Percentiles rank a stretch among this genome's conserved stretches.
Evolutionary conservation across 768 basidiomycete species (phyloP).

Genomic region (Daedalea quercina): DNA sequence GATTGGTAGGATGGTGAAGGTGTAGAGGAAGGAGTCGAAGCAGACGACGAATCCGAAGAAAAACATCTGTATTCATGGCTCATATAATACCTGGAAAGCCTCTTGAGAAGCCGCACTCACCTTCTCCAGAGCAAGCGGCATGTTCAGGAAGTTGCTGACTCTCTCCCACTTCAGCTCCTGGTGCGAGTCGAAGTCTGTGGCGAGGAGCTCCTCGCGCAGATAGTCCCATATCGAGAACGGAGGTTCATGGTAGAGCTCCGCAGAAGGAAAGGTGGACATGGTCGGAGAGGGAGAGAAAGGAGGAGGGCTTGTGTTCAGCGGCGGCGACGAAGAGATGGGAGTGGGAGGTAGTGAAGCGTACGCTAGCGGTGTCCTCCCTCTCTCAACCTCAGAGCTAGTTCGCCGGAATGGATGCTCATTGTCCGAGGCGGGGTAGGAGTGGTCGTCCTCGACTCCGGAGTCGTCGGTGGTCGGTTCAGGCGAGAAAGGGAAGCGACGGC

Average conservation of each 20-base stretch:
- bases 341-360: constrained; percentile 75
- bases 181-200: constrained; percentile 91
- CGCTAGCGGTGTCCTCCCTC: constrained; percentile 32
- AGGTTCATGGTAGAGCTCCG: constrained; percentile 21
- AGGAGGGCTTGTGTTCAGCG: constrained; percentile 11
- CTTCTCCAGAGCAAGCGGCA: constrained; percentile 92
- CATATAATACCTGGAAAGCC: not conserved
- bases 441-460: constrained; percentile 12
- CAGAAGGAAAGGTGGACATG: constrained; percentile 4
- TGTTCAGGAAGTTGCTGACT: constrained; percentile 90
- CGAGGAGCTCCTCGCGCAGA: constrained; percentile 78
- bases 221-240: constrained; percentile 93
- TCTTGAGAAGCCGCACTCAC: constrained; percentile 29
- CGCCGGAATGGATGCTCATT: constrained; percentile 6
- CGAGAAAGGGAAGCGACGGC: constrained; percentile 11
- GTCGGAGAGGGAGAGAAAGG: constrained; percentile 16
- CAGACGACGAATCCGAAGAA: constrained; percentile 90
- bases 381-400: constrained; percentile 4
- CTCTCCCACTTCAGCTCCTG: constrained; percentile 95
- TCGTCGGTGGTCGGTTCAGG: constrained; percentile 10
- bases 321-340: constrained; percentile 49
- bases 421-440: constrained; percentile 9
- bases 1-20: constrained; percentile 95
- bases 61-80: constrained; percentile 55
- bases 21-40: constrained; percentile 95